Conservation (phyloP, 1,284 basidiomycete genomes). For the Anthracocystis setariae region DNA sequence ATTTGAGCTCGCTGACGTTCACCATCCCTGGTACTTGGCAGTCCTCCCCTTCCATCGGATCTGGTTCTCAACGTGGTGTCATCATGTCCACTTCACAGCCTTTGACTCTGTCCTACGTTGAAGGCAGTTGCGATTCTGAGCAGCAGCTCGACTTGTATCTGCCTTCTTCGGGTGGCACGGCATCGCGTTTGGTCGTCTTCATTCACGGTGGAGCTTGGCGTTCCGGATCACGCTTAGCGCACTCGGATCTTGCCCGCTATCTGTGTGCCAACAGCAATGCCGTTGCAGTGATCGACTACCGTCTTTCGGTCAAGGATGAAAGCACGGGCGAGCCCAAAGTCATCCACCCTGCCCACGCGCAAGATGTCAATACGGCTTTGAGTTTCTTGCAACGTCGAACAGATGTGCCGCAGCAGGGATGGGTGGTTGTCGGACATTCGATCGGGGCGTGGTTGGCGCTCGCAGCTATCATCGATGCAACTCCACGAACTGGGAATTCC, state of each 20-base stretch:
- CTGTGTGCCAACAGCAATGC: constrained; percentile 25
- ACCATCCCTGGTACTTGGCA: neutral
- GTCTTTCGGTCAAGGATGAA: constrained; percentile 35
- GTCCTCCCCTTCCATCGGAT: neutral
- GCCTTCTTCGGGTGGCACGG: neutral
- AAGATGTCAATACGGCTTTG: constrained; percentile 37
- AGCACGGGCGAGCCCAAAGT: constrained; percentile 9
- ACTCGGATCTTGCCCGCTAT: constrained; percentile 28
- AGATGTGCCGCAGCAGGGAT: constrained; percentile 17
- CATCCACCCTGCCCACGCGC: constrained; percentile 33
- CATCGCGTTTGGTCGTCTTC: constrained; percentile 27
- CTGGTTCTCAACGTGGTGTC: neutral
- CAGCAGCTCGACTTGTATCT: constrained; percentile 46
- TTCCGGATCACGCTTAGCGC: constrained; percentile 31
- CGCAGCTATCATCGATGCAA: constrained; percentile 19
- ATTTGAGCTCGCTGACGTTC: neutral
- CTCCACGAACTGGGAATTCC: neutral
- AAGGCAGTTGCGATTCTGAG: constrained; percentile 25
- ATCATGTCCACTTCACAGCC: neutral
- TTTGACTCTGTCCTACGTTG: constrained; percentile 20
- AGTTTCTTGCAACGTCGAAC: constrained; percentile 11
- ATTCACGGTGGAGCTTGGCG: constrained; percentile 53
- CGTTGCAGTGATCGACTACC: constrained; percentile 45
- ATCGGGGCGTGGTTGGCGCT: constrained; percentile 44
- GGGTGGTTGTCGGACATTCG: constrained; percentile 43